A percentile compares a stretch with the other conserved stretches of the same genome.
These are phyloP conservation scores for Ceratobasidium sp. DNA, from an alignment of 1,284 basidiomycete genomes.

Conservation along the genomic window DNA sequence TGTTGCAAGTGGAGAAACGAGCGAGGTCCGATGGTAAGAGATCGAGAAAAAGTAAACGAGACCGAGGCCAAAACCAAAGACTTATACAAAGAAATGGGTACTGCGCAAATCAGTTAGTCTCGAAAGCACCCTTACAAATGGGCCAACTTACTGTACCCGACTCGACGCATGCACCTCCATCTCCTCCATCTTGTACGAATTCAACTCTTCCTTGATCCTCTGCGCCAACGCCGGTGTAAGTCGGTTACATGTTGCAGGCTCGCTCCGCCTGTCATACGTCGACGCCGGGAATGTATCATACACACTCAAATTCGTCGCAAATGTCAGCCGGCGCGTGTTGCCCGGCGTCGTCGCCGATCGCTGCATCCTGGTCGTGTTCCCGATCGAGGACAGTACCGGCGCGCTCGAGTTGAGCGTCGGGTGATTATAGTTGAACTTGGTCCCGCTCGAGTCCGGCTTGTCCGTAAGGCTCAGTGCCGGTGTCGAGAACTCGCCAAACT, in stretches of 20 bases:
- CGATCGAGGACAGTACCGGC: slow-evolving; percentile 80
- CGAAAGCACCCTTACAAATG: slow-evolving; percentile 41
- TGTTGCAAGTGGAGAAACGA: slow-evolving; percentile 6
- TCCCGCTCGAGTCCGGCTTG: slow-evolving; percentile 28
- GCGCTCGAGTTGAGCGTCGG: slow-evolving; percentile 82
- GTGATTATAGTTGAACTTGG: slow-evolving; percentile 66
- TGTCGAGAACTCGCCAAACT: slow-evolving; percentile 51
- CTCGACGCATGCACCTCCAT: slow-evolving; percentile 95
- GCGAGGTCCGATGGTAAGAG: slow-evolving; percentile 33
- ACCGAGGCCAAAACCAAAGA: neutral
- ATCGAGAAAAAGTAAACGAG: slow-evolving; percentile 33
- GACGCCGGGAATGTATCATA: slow-evolving; percentile 94
- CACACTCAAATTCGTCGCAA: slow-evolving; percentile 91
- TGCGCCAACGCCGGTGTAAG: slow-evolving; percentile 94
- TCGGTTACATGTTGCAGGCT: slow-evolving; percentile 96
- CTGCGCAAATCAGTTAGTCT: slow-evolving; percentile 50
- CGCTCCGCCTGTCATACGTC: slow-evolving; percentile 93
- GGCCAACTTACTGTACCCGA: slow-evolving; percentile 72
- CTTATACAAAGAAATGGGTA: slow-evolving; percentile 69
- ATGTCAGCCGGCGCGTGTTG: slow-evolving; percentile 79
- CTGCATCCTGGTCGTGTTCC: slow-evolving; percentile 50
- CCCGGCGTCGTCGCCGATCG: slow-evolving; percentile 55
- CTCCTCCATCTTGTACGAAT: slow-evolving; percentile 98
- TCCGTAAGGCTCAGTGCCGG: slow-evolving; percentile 40
- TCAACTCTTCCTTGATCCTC: slow-evolving; percentile 95